These are phyloP conservation scores for Laguncularia racemosa DNA, from an alignment of 345 rosid genomes.

Conservation along the genomic window DNA sequence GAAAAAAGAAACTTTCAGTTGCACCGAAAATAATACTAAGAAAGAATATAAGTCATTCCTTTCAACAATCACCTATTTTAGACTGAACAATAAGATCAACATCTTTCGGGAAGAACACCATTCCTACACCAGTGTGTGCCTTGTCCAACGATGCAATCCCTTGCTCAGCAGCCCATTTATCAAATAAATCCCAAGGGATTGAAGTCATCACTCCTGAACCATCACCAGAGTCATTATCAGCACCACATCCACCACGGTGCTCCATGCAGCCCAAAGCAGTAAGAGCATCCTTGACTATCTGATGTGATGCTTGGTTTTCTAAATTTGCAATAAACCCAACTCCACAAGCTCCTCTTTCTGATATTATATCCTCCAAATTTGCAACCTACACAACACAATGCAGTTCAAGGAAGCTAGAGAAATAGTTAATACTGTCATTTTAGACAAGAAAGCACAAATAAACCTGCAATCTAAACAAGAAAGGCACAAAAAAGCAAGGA, in stretches of 20 bases:
- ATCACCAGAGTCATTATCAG: conserved; percentile 98
- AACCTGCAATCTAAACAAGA: no score
- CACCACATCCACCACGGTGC: conserved; percentile 99
- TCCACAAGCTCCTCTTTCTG: conserved; percentile 99
- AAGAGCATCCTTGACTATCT: conserved; percentile 74
- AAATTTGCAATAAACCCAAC: conserved; percentile 98
- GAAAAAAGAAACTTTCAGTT: background rate
- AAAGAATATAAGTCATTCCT: background rate
- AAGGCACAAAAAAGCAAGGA: no score
- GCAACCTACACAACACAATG: conserved; percentile 43
- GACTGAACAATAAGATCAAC: conserved; percentile 55
- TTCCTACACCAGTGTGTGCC: conserved; percentile 90
- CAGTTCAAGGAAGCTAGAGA: no score
- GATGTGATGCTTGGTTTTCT: conserved; percentile 81
- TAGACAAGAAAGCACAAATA: no score
- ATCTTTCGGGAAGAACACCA: conserved; percentile 82
- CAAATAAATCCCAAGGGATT: conserved; percentile 87
- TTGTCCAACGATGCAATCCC: conserved; percentile 74
- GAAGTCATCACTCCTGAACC: conserved; percentile 97
- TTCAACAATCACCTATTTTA: conserved; percentile 51
- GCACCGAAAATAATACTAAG: background rate
- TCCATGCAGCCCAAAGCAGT: conserved; percentile 96
- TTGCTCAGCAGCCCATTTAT: conserved; percentile 68
- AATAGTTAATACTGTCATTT: no score
- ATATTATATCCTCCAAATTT: conserved; percentile 72